Base-by-base conservation (phyloP, 1,284 basidiomycete species). In the Pyrrhoderma lamaoense region DNA sequence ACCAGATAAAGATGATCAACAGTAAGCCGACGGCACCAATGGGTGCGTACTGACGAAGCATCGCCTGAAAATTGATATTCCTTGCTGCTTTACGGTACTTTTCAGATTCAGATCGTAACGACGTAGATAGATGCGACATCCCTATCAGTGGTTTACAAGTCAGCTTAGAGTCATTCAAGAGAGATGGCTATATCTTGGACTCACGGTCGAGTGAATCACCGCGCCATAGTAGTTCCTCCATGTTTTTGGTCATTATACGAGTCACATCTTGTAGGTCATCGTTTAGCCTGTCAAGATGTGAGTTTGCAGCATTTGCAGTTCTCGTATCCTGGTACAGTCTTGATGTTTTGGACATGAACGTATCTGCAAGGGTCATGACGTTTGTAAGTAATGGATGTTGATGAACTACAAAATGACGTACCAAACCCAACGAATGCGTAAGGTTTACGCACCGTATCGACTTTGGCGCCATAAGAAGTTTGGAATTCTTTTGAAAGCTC, bases 161-260 rank as follows among this genome's bases (percentile, higher is more conserved):
- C 47, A 21, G 21, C 27, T 13, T 31, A 27, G 11, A 14, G 35
- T 34, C 38, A 54, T 16, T n/a, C 27, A 31, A 45, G 38, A 14
- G 38, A 3, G 38, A 43, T 16, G n/a, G 35, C 42, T 40, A 39
- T 47, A 34, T 45, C 39, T 27, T 47, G 42, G 50, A 22, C 86
- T 61, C 62, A 93, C 94, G 80, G 66, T 98, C 95, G 56, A 99
- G 75, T 37, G 91, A 94, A 66, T 99, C 95, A 19, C 95, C 95
- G 65, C 95, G 76, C 95, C 94, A 98, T 36, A 99, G 71, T 52
- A 99, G 71, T 69, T 99, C 96, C 68, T 99, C 96, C 95, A 99
- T 99, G 66, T 99, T 99, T 74, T 99, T 99, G n/a, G 95, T 98
- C 96, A 99, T 99, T 70, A 99, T 98, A 60, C 91, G 76, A 45